These are phyloP conservation scores for Exophiala sp. DNA, from an alignment of 2,329 filamentous ascomycete species.

Conservation along the genomic window DNA sequence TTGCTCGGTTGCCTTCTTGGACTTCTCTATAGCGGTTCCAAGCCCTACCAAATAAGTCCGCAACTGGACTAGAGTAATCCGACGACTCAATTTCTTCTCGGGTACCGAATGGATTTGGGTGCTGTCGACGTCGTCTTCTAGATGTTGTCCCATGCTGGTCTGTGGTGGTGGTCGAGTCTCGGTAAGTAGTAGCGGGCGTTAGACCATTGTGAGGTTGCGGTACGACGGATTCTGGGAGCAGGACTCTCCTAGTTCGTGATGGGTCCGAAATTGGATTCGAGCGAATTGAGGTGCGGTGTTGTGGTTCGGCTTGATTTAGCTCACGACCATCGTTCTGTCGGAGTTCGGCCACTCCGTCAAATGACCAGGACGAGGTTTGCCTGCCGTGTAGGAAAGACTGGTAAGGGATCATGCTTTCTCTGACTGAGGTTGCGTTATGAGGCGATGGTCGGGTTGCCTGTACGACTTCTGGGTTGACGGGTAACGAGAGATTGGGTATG, in stretches of 20 bases:
- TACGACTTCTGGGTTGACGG: neutral
- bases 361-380: conserved; percentile 2
- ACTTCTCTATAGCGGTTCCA: conserved; percentile 26
- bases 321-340: neutral
- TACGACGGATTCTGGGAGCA: too few species aligned
- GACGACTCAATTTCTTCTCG: conserved; percentile 27
- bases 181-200: too few species aligned
- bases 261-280: too few species aligned
- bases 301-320: neutral
- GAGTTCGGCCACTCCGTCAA: neutral
- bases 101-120: conserved; percentile 25
- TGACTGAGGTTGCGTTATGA: neutral
- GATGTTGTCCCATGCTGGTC: neutral
- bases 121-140: neutral
- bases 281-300: too few species aligned
- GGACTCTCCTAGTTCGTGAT: too few species aligned
- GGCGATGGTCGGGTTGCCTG: neutral
- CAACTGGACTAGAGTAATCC: conserved; percentile 26
- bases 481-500: conserved; percentile 4
- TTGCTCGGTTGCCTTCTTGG: conserved; percentile 12
- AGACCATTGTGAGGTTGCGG: too few species aligned
- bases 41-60: conserved; percentile 24
- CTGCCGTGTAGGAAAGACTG: neutral
- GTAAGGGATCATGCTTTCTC: conserved; percentile 5
- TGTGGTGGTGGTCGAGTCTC: too few species aligned